Evolutionary conservation across 768 basidiomycete genomes (phyloP).

Genomic region (Cystofilobasidium ferigula): DNA sequence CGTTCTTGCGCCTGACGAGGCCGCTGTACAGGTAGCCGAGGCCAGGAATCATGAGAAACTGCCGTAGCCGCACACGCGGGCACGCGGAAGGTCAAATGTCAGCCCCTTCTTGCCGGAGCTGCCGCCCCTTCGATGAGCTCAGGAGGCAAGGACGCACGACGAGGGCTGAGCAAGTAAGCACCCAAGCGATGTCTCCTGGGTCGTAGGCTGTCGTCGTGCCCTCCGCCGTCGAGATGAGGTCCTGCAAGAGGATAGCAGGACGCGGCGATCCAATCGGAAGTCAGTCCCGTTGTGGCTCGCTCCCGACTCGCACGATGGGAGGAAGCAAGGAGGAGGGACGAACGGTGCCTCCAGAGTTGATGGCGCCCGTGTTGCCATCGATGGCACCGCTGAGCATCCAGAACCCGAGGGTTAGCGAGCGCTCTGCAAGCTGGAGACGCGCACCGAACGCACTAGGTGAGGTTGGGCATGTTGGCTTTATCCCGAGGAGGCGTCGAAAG

Average conservation of each 20-base stretch:
- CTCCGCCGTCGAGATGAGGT: conserved; percentile 23
- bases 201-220: conserved; percentile 36
- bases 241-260: not conserved
- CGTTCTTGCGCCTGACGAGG: conserved; percentile 83
- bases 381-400: conserved; percentile 16
- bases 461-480: conserved; percentile 9
- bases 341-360: conserved; percentile 20
- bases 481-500: not conserved
- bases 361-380: not conserved
- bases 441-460: conserved; percentile 13
- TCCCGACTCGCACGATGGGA: no score
- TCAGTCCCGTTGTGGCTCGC: not conserved
- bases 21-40: conserved; percentile 57
- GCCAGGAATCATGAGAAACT: conserved; percentile 7
- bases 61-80: not conserved
- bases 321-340: not conserved
- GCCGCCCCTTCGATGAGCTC: no score
- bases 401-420: not conserved
- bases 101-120: no score
- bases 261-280: not conserved
- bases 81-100: no score
- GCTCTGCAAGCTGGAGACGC: not conserved
- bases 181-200: conserved; percentile 60
- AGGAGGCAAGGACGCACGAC: conserved; percentile 43
- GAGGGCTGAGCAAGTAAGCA: conserved; percentile 61